Conservation (phyloP, 78 protist genomes). For the slime mould (Dictyostelium discoideum) region dicty_2.7 NC_007090.3:3537001-3537500, state of each 20-base stretch:
- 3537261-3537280: conserved; percentile 83
- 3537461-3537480: conserved; percentile 66
- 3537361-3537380: conserved; percentile 70
- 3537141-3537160: conserved; percentile 69
- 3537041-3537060: conserved; percentile 65
- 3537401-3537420: conserved; percentile 58
- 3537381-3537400: conserved; percentile 67
- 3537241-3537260: conserved; percentile 82
- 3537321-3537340: conserved; percentile 79
- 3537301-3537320: conserved; percentile 65
- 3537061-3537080: conserved; percentile 85
- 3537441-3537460: conserved; percentile 41
- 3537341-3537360: conserved; percentile 45
- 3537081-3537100: conserved; percentile 84
- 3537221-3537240: conserved; percentile 71
- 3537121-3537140: conserved; percentile 81
- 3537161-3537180: conserved; percentile 66
- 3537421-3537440: conserved; percentile 55
- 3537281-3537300: conserved; percentile 58
- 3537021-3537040: not conserved
- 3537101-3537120: conserved; percentile 70
- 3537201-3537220: conserved; percentile 61
- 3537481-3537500: conserved; percentile 48
- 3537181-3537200: conserved; percentile 47
- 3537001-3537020: not conserved